Conservation (phyloP, 192 early-diverging fungal species). For the Gamsiella multidivaricata region DNA sequence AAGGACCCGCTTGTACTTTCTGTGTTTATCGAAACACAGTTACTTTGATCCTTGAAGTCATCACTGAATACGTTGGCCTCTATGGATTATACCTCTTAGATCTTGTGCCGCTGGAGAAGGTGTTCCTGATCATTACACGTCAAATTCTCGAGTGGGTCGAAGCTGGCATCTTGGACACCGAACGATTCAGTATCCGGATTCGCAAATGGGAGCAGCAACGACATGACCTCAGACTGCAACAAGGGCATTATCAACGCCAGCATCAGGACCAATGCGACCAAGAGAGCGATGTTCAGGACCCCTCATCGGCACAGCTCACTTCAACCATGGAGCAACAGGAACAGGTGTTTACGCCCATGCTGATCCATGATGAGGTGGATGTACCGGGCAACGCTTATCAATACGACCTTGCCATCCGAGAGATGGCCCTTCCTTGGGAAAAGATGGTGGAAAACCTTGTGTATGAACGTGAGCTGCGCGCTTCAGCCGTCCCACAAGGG, state of each 20-base stretch:
- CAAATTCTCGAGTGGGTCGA: conserved; percentile 21
- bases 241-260: conserved; percentile 4
- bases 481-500: background rate
- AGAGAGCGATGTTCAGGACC: background rate
- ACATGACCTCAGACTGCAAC: conserved; percentile 2
- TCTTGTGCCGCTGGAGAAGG: conserved; percentile 19
- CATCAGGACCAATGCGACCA: background rate
- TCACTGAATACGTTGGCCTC: background rate
- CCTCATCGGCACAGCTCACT: too few relatives aligned
- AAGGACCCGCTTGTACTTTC: background rate
- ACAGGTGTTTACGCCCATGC: conserved; percentile 7
- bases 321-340: too few relatives aligned
- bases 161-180: conserved; percentile 22
- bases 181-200: conserved; percentile 26
- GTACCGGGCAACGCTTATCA: conserved; percentile 24
- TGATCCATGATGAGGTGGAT: conserved; percentile 33
- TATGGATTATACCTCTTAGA: background rate
- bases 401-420: conserved; percentile 11
- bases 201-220: conserved; percentile 15
- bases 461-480: conserved; percentile 13
- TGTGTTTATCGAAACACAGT: too few relatives aligned
- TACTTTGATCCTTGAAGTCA: background rate
- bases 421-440: conserved; percentile 14
- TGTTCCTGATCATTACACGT: conserved; percentile 8
- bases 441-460: conserved; percentile 1